Evolutionary conservation across 164 flowering plant species (phyloP).

Genomic region (Saururus chinensis): DNA sequence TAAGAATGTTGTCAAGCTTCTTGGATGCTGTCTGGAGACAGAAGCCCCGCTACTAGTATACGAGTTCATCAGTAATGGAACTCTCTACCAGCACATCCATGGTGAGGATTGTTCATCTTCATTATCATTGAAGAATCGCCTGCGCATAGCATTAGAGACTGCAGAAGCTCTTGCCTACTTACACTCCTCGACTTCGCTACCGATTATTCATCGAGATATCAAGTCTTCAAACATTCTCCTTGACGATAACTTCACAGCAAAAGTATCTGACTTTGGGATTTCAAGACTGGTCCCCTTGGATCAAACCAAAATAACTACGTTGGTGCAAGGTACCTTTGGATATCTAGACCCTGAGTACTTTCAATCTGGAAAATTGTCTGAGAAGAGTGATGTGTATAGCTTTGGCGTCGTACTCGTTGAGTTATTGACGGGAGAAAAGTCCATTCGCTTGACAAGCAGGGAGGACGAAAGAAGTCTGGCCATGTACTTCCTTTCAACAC

Average conservation of each 20-base stretch:
- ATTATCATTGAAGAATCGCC: conserved; percentile 16
- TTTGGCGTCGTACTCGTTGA: conserved; percentile 5
- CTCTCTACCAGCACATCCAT: conserved; percentile 15
- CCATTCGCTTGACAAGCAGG: neutral
- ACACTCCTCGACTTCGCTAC: conserved; percentile 9
- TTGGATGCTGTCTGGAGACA: conserved; percentile 22
- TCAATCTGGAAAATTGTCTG: conserved; percentile 4
- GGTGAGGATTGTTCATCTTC: neutral
- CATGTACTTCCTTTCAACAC: neutral
- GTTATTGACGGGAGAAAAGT: neutral
- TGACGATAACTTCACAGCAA: conserved; percentile 7
- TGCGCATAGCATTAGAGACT: conserved; percentile 1
- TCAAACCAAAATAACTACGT: conserved; percentile 2
- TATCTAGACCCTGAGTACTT: conserved; percentile 10
- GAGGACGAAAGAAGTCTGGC: neutral
- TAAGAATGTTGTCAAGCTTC: conserved; percentile 16
- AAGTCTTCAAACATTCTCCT: conserved; percentile 8
- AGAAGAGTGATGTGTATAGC: conserved; percentile 14
- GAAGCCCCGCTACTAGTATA: conserved; percentile 20
- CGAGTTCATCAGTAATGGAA: conserved; percentile 18
- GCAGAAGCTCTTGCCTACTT: conserved; percentile 8
- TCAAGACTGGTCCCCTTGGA: conserved; percentile 8
- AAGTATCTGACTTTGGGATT: conserved; percentile 8
- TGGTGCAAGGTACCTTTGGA: conserved; percentile 9
- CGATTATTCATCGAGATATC: conserved; percentile 8